phyloP scores from a whole-genome alignment of 1,284 basidiomycete species.

The Rhodofomes roseus region DNA sequence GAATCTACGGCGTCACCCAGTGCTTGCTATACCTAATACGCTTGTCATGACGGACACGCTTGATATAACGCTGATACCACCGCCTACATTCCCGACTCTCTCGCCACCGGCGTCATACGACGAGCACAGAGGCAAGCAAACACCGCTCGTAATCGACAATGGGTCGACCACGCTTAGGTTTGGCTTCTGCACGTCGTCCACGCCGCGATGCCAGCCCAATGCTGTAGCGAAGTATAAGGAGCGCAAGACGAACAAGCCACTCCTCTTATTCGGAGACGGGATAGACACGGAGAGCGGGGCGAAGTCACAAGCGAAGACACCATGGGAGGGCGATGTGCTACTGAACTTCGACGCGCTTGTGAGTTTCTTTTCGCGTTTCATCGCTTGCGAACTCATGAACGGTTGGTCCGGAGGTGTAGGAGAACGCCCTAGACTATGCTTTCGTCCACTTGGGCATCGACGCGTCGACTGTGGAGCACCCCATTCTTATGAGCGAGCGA shows the following conservation, averaged over 20 bases:
- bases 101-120: constrained; percentile 27
- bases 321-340: constrained; percentile 90
- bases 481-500: constrained; percentile 92
- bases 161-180: constrained; percentile 86
- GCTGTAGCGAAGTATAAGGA: constrained; percentile 86
- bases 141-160: constrained; percentile 90
- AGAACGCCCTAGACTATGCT: constrained; percentile 91
- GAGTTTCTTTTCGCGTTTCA: constrained; percentile 30
- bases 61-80: constrained; percentile 26
- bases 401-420: constrained; percentile 52
- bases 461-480: constrained; percentile 78
- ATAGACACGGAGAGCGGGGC: constrained; percentile 83
- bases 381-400: constrained; percentile 8
- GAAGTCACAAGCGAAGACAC: constrained; percentile 70
- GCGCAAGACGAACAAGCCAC: constrained; percentile 73
- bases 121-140: constrained; percentile 36
- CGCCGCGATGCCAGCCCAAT: constrained; percentile 62
- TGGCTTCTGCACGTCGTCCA: constrained; percentile 68
- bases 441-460: constrained; percentile 88
- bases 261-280: constrained; percentile 82
- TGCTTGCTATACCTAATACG: neutral
- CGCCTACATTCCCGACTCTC: constrained; percentile 20
- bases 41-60: constrained; percentile 11
- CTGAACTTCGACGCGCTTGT: constrained; percentile 90
- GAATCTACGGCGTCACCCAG: neutral